Base-by-base conservation (phyloP, 352 stramenopile species). In the Pythium phragmitis region DNA sequence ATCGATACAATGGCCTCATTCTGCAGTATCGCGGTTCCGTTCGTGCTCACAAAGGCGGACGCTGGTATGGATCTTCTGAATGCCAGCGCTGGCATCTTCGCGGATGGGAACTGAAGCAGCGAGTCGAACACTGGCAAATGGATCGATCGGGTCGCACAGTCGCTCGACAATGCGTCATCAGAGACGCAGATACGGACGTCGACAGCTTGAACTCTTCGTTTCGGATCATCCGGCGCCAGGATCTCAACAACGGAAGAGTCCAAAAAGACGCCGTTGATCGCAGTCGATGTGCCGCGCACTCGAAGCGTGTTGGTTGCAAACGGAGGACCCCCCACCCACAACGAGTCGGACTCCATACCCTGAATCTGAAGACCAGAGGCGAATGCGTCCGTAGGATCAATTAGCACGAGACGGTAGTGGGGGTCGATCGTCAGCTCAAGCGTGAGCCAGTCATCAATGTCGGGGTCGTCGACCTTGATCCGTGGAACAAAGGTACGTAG, bases 381-480 rank as follows among this genome's bases (percentile, higher is more conserved):
- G 13, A 34, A 33, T 26, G 34, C 14, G 16, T 30, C 17, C 11
- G 23, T 65, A 2, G 21, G 28, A 56, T 57, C 43, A 8, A 17
- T 2, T 0, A 67, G 26, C 12, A 19, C n/a, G 12, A 67, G 45
- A 6, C 26, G 41, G 34, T 21, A 34, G 2, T 42, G 42, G 28
- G 3, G 17, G n/a, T 55, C 33, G 4, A 66, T 13, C 14, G 46
- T 53, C 14, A 87, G 51, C 17, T 70, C 59, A n/a, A 84, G 59
- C 11, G 72, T 61, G 26, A 82, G 62, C 6, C 70, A 43, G 37
- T 85, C 74, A n/a, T 53, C 28, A 2, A 41, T 30, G 34, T 88
- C 79, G 0, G 68, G 53, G 26, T 88, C 77, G 4, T 60, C 41
- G 0, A 87, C 30, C 30, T 41, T 49, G 42, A 88, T 59, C 4